Evolutionary conservation across 345 rosid genomes (phyloP).

Genomic region (Euphorbia pulcherrima): DNA sequence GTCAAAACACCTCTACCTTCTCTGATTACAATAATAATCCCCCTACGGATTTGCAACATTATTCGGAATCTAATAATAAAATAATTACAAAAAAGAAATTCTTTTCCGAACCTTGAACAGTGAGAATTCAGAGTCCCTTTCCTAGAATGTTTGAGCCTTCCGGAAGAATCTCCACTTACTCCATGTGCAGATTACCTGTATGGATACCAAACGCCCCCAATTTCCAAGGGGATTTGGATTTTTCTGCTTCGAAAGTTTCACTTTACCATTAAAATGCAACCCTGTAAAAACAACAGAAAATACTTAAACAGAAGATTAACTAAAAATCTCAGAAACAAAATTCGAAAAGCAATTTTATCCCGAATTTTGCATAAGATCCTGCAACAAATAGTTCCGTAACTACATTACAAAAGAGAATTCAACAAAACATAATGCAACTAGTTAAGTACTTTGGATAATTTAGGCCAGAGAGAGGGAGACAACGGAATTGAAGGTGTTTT

Average conservation of each 20-base stretch:
- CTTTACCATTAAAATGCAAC: neutral
- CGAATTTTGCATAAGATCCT: neutral
- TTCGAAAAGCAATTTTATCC: neutral
- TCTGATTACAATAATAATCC: constrained; percentile 13
- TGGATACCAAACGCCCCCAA: neutral
- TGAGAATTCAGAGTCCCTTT: constrained; percentile 27
- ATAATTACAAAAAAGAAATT: neutral
- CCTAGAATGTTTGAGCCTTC: constrained; percentile 37
- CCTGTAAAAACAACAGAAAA: neutral
- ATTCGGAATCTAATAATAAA: neutral
- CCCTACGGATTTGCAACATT: constrained; percentile 1
- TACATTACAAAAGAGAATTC: neutral
- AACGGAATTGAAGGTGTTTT: neutral
- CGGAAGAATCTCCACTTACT: constrained; percentile 30
- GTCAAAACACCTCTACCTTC: constrained; percentile 36
- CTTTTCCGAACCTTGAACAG: constrained; percentile 23
- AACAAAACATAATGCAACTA: no score
- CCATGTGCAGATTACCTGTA: constrained; percentile 27
- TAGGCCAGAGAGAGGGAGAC: neutral
- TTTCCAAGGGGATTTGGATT: neutral
- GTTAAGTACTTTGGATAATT: no score
- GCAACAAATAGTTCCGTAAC: neutral
- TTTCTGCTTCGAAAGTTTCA: neutral
- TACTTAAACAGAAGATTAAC: neutral
- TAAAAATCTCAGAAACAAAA: neutral